Percentiles rank a stretch among this genome's conserved stretches.
Conservation (phyloP, 306 rosid genomes). For the Medicago arabica region DNA sequence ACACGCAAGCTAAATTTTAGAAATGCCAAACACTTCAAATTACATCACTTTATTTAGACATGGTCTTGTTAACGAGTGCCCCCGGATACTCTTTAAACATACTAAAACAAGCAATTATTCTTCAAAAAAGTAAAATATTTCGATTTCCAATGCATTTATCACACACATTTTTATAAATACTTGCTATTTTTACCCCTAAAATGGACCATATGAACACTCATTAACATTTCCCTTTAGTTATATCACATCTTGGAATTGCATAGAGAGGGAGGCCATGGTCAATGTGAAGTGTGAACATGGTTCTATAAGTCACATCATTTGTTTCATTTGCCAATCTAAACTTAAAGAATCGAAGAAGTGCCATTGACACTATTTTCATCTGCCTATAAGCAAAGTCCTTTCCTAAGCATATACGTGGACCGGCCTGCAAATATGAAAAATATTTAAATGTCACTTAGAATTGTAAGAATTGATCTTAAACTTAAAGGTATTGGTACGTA, state of each 20-base stretch:
- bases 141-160: no score
- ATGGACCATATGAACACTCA: no score
- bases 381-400: constrained; percentile 81
- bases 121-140: no score
- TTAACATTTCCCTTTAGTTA: no score
- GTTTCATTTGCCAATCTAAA: constrained; percentile 61
- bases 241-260: constrained; percentile 57
- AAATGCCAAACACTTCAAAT: not conserved
- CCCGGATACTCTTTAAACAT: no score
- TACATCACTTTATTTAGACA: not conserved
- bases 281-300: constrained; percentile 84
- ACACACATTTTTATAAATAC: no score
- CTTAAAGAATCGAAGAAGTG: constrained; percentile 63
- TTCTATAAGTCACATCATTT: constrained; percentile 51
- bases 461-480: no score
- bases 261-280: constrained; percentile 62
- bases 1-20: not conserved
- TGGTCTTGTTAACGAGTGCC: no score
- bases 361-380: constrained; percentile 71
- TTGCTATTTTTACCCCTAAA: no score
- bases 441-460: not conserved
- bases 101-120: no score
- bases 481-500: no score
- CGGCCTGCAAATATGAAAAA: constrained; percentile 57
- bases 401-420: constrained; percentile 76